Conservation (phyloP, 2,329 filamentous ascomycete genomes). For the Esteya vermicola region DNA sequence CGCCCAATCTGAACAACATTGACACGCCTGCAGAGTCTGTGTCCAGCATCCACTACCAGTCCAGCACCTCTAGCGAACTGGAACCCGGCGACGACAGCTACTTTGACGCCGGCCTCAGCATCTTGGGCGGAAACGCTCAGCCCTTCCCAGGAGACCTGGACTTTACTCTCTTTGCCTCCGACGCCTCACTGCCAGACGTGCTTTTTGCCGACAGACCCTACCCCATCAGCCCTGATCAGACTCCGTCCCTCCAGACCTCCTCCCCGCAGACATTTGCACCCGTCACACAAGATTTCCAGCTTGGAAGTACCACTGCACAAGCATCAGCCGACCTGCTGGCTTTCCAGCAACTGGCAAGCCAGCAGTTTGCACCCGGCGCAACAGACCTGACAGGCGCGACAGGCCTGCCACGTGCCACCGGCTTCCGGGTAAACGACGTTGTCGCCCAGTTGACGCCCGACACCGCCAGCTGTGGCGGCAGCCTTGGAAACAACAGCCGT, state of each 20-base stretch:
- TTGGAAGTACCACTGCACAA: too few relatives aligned
- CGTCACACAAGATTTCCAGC: not conserved
- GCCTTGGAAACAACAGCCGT: constrained; percentile 5
- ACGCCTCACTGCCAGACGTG: not conserved
- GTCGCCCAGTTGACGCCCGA: constrained; percentile 30
- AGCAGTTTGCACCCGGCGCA: constrained; percentile 23
- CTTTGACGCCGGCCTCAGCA: constrained; percentile 29
- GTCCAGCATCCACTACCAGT: constrained; percentile 30
- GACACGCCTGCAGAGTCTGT: constrained; percentile 36
- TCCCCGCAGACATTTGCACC: constrained; percentile 20
- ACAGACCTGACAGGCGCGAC: too few relatives aligned
- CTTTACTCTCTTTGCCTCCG: constrained; percentile 6
- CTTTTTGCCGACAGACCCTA: constrained; percentile 17
- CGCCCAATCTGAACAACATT: constrained; percentile 22
- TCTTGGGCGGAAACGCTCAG: constrained; percentile 25
- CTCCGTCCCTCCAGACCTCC: constrained; percentile 30
- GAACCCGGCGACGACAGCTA: constrained; percentile 24
- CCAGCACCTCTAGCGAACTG: constrained; percentile 31
- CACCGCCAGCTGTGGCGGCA: constrained; percentile 30
- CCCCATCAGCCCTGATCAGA: constrained; percentile 38
- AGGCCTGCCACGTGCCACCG: constrained; percentile 13
- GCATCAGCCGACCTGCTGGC: constrained; percentile 21
- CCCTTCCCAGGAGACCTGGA: constrained; percentile 23
- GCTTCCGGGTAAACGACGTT: constrained; percentile 11
- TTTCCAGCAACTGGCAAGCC: constrained; percentile 26